Evolutionary conservation across 495 filamentous ascomycete genomes (phyloP).

Genomic region (Aspergillus asperescens): DNA sequence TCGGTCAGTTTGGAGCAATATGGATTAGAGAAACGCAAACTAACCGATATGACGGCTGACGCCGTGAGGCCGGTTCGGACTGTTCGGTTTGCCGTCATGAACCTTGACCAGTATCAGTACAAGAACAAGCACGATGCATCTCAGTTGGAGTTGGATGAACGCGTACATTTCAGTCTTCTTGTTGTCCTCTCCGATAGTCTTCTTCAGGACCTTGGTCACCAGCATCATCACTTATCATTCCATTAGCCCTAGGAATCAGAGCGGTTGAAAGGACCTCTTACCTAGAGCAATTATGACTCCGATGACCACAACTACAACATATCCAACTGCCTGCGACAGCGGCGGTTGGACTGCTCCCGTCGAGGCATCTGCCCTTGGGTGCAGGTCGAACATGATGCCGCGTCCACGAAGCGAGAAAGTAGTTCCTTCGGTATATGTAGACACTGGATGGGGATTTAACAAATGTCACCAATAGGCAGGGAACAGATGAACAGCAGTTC

Average conservation of each 20-base stretch:
- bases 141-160: background rate
- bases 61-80: conserved; percentile 3
- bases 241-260: no score
- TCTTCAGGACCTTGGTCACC: conserved; percentile 30
- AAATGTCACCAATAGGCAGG: no score
- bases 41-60: conserved; percentile 2
- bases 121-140: background rate
- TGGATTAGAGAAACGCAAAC: background rate
- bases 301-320: conserved; percentile 32
- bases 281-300: conserved; percentile 31
- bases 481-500: no score
- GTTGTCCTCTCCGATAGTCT: conserved; percentile 37
- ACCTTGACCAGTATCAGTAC: background rate
- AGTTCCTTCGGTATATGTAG: no score
- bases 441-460: background rate
- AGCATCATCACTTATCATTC: conserved; percentile 32
- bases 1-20: background rate
- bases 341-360: conserved; percentile 21
- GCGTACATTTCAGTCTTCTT: conserved; percentile 39
- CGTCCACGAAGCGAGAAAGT: no score
- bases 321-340: conserved; percentile 34
- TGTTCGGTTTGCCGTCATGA: conserved; percentile 4
- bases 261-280: conserved; percentile 11
- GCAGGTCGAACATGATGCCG: no score
- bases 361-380: background rate